Percentiles rank a stretch among this genome's conserved stretches.
Conservation (phyloP, 2,329 filamentous ascomycete genomes). For the Phoma sp. region DNA sequence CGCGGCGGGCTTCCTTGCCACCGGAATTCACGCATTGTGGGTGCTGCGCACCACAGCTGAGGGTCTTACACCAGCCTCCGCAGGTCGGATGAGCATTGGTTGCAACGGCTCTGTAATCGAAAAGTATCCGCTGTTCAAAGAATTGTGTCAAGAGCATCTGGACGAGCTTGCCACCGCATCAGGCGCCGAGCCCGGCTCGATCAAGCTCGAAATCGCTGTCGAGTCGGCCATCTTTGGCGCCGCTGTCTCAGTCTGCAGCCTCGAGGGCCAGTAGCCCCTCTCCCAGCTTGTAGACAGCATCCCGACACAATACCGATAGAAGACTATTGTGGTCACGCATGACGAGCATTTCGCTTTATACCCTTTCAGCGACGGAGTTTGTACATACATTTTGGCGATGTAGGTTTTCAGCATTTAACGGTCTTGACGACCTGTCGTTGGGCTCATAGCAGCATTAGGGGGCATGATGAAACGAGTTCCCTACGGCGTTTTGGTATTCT, state of each 20-base stretch:
- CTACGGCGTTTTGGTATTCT: slow-evolving; percentile 11
- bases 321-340: slow-evolving; percentile 1
- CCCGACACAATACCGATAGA: not conserved
- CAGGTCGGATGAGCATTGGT: slow-evolving; percentile 60
- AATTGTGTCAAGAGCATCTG: slow-evolving; percentile 67
- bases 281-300: not conserved
- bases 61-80: slow-evolving; percentile 43
- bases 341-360: slow-evolving; percentile 15
- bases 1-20: slow-evolving; percentile 67
- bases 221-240: slow-evolving; percentile 79
- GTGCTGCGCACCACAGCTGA: slow-evolving; percentile 59
- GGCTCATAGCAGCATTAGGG: slow-evolving; percentile 10
- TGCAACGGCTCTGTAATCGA: slow-evolving; percentile 83
- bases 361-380: slow-evolving; percentile 22
- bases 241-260: slow-evolving; percentile 65
- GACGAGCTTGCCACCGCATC: slow-evolving; percentile 59
- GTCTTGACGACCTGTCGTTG: slow-evolving; percentile 3
- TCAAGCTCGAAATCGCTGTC: slow-evolving; percentile 70
- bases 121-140: slow-evolving; percentile 73
- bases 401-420: slow-evolving; percentile 8
- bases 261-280: slow-evolving; percentile 34
- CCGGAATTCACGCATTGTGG: slow-evolving; percentile 68
- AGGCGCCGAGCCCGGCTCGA: slow-evolving; percentile 50
- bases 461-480: slow-evolving; percentile 17
- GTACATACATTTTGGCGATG: slow-evolving; percentile 13